phyloP scores from a whole-genome alignment of 257 asterid genomes.

The Solanum neorickii region DNA sequence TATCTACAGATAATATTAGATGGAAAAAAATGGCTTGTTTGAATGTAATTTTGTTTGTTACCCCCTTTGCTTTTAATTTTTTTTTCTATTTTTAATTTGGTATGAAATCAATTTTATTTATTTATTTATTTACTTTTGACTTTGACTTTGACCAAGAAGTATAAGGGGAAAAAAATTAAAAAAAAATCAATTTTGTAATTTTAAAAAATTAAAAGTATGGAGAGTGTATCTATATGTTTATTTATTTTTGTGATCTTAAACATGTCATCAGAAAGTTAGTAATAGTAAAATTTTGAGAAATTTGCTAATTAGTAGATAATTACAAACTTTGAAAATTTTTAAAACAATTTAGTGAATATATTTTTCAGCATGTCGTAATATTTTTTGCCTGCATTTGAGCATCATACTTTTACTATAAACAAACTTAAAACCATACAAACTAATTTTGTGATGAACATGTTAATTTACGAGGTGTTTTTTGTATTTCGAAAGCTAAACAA shows the following conservation, averaged over 20 bases:
- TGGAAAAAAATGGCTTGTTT: neutral
- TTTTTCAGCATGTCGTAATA: neutral
- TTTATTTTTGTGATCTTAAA: neutral
- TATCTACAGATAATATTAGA: too few species aligned
- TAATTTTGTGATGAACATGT: neutral
- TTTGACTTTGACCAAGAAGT: neutral
- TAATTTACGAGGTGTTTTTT: neutral
- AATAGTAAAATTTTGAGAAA: neutral
- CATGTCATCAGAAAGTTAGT: rapidly evolving
- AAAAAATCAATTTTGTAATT: rapidly evolving
- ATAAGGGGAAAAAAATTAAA: neutral
- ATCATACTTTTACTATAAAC: neutral
- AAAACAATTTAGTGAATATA: neutral
- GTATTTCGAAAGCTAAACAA: neutral
- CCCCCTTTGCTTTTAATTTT: neutral
- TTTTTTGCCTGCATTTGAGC: neutral
- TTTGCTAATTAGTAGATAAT: neutral
- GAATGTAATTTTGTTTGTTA: neutral
- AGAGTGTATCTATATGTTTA: neutral
- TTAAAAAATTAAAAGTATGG: too few species aligned
- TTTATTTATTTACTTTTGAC: neutral
- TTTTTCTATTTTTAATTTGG: neutral
- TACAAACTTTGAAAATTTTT: rapidly evolving
- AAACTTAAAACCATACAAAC: neutral
- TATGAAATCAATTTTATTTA: too few species aligned